Evolutionary conservation across 2,329 filamentous ascomycete genomes (phyloP).

Genomic region (Aspergillus novofumigatus): DNA sequence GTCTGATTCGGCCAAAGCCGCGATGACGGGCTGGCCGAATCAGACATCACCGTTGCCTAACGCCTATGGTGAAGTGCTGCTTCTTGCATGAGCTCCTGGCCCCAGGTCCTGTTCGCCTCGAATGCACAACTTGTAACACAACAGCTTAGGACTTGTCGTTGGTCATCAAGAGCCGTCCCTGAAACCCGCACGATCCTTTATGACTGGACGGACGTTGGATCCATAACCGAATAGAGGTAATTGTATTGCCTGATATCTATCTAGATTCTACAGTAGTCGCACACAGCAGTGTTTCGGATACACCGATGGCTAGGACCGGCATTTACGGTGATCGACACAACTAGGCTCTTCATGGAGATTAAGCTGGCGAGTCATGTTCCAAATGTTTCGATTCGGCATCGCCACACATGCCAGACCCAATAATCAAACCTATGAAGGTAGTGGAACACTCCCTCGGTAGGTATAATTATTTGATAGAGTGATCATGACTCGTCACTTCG

Average conservation of each 20-base stretch:
- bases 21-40: not conserved
- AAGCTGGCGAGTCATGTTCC: not conserved
- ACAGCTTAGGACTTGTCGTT: not conserved
- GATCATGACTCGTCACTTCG: not conserved
- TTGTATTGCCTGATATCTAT: not conserved
- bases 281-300: not conserved
- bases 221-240: not conserved
- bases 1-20: not conserved
- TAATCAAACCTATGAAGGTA: not conserved
- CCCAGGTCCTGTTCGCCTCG: not conserved
- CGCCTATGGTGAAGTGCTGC: not conserved
- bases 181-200: not conserved
- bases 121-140: not conserved
- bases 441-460: not conserved
- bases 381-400: not conserved
- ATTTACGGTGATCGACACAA: not conserved
- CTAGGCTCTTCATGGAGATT: not conserved
- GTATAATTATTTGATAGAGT: not conserved
- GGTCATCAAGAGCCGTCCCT: not conserved
- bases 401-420: not conserved
- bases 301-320: not conserved
- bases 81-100: not conserved
- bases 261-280: not conserved
- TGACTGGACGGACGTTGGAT: not conserved
- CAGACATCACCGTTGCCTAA: not conserved